Evolutionary conservation across 176 grass and related monocot species (phyloP), one percentile per base, ranked within the genome.

Genomic region (Calamus simplicifolius): DNA sequence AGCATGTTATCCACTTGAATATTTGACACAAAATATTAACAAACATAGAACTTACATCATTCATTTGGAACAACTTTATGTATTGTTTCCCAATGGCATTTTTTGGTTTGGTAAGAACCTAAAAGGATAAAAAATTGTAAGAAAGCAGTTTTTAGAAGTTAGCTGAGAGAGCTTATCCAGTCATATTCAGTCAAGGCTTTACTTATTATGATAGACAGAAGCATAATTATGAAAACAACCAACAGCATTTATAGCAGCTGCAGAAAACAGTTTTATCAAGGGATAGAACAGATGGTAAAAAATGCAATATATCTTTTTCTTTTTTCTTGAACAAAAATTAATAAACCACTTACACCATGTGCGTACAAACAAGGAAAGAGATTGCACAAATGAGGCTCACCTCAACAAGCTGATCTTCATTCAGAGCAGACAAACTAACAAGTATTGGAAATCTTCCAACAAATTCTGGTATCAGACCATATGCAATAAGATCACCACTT

Each of bases 401-500:
- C 79, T 87, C 79, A 64, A 87, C 85, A 76, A 87, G 79, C 61
- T 87, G 85, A 64, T 87, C 85, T 51, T 82, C 79, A 1, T 69
- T 87, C 21, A 87, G 85, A 3, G 79, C 77, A 16, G 75, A 87
- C 48, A 87, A 64, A 82, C 79, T 82, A 79, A 81, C 79, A 82
- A 87, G 75, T 79, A 87, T 68, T 51, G 85, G 79, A 82, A 87
- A 87, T 68, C 85, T 87, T 63, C 85, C 85, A 49, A 87, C 79
- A 64, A 87, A 87, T 60, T 87, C 85, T 65, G 85, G 79, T 19
- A 87, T 87, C 23, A 87, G 77, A 64, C 85, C 85, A 68, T 87
- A 87, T 27, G 85, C 57, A 73, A 87, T 75, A 52, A 87, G 85
- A 79, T 87, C 85, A 4, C 71, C 75, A 75, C 79, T 82, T 79